phyloP scores from a whole-genome alignment of 306 rosid species.

The Medicago lupulina region DNA sequence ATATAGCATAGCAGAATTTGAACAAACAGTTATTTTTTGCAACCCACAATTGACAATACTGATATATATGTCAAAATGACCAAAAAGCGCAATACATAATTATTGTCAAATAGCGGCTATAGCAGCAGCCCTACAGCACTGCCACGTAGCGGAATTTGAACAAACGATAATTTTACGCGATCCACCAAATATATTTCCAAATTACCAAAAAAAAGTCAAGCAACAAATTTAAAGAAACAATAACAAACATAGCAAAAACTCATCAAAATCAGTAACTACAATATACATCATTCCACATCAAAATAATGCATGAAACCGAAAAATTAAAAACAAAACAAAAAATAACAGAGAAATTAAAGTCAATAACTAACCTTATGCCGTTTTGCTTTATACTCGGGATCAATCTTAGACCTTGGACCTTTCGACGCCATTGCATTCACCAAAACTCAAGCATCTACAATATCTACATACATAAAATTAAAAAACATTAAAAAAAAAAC shows the following conservation, averaged over 20 bases:
- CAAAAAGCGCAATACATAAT: neutral
- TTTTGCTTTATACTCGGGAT: slow-evolving; percentile 78
- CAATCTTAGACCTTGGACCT: slow-evolving; percentile 85
- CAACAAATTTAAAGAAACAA: neutral
- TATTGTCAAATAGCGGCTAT: neutral
- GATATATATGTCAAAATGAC: neutral
- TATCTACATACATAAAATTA: slow-evolving; percentile 36
- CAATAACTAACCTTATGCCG: slow-evolving; percentile 73
- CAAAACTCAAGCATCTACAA: slow-evolving; percentile 29
- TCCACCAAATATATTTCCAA: neutral
- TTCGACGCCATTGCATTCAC: slow-evolving; percentile 76
- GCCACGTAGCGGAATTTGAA: neutral
- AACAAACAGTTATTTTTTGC: neutral
- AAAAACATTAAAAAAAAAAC: neutral
- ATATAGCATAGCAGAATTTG: neutral
- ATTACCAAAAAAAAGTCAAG: slow-evolving; percentile 16
- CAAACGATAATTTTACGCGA: neutral
- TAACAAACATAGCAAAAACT: neutral
- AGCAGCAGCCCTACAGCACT: neutral
- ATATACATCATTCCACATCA: neutral
- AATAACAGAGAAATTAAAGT: neutral
- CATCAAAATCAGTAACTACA: slow-evolving; percentile 11
- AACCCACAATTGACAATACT: neutral
- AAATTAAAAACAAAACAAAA: neutral
- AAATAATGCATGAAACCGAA: slow-evolving; percentile 4